phyloP scores from a whole-genome alignment of 2,329 filamentous ascomycete genomes.

The Talaromyces sp. region DNA sequence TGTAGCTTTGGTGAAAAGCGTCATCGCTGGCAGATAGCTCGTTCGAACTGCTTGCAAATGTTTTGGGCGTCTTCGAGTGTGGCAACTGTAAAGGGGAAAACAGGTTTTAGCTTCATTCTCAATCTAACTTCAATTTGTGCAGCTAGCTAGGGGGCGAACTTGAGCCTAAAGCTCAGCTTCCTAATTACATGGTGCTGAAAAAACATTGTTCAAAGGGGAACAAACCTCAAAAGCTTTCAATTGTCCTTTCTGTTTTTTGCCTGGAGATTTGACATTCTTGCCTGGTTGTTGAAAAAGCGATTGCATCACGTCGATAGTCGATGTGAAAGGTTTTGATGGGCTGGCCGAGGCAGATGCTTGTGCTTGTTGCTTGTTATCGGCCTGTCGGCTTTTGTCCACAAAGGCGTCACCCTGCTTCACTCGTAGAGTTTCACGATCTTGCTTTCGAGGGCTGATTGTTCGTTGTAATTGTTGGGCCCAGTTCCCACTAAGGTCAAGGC shows the following conservation, averaged over 20 bases:
- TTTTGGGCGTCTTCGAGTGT: conserved; percentile 72
- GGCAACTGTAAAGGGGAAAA: conserved; percentile 62
- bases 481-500: conserved; percentile 62
- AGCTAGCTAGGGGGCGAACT: conserved; percentile 21
- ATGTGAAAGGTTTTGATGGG: conserved; percentile 63
- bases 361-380: conserved; percentile 26
- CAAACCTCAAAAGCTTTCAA: conserved; percentile 82
- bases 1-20: conserved; percentile 66
- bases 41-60: conserved; percentile 54
- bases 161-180: conserved; percentile 9
- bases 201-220: conserved; percentile 41
- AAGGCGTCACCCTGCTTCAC: conserved; percentile 58
- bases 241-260: conserved; percentile 52
- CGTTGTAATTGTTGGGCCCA: conserved; percentile 93
- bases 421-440: conserved; percentile 69
- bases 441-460: conserved; percentile 89
- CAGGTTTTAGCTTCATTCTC: conserved; percentile 31
- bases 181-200: conserved; percentile 19
- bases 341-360: conserved; percentile 13
- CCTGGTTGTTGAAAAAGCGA: conserved; percentile 72
- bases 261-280: conserved; percentile 43
- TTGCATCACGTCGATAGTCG: conserved; percentile 93
- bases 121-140: conserved; percentile 33
- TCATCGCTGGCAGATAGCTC: conserved; percentile 59
- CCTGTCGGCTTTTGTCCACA: conserved; percentile 38